Percentiles rank a stretch among this genome's conserved stretches.
Evolutionary conservation across 768 basidiomycete genomes (phyloP).

Genomic region (Boletus bicolor): DNA sequence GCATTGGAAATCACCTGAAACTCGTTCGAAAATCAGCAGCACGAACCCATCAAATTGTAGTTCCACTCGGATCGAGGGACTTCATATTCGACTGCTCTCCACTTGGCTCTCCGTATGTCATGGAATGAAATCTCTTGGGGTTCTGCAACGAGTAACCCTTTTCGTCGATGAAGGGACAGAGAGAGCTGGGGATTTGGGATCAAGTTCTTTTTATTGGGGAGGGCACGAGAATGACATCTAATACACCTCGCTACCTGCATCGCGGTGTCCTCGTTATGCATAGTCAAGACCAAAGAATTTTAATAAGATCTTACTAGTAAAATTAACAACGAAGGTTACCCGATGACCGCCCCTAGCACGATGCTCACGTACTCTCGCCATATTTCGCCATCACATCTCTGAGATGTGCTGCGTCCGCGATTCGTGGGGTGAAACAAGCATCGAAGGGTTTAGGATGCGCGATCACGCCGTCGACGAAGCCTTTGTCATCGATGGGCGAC

Average conservation of each 20-base stretch:
- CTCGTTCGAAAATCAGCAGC: no score
- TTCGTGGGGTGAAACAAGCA: slow-evolving; percentile 52
- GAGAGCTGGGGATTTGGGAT: background rate
- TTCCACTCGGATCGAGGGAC: no score
- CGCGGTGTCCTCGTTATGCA: background rate
- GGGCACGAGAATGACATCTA: no score
- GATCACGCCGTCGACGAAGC: slow-evolving; percentile 63
- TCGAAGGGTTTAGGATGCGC: slow-evolving; percentile 62
- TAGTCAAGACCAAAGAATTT: background rate
- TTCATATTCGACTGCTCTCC: background rate
- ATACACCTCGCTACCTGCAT: background rate
- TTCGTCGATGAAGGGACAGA: no score
- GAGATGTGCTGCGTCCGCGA: slow-evolving; percentile 22
- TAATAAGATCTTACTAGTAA: background rate
- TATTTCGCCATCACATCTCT: slow-evolving; percentile 28
- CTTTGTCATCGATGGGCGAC: slow-evolving; percentile 56
- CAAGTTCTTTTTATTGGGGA: background rate
- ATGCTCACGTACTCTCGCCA: slow-evolving; percentile 12
- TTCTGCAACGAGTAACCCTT: no score
- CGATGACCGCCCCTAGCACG: background rate
- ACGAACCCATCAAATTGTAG: no score
- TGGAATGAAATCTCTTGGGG: background rate
- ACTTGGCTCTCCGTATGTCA: no score
- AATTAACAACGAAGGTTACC: background rate
- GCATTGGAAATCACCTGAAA: background rate